Evolutionary conservation across 257 asterid genomes (phyloP), one percentile per base, ranked within the genome.

Genomic region (Nicotiana tabacum): DNA sequence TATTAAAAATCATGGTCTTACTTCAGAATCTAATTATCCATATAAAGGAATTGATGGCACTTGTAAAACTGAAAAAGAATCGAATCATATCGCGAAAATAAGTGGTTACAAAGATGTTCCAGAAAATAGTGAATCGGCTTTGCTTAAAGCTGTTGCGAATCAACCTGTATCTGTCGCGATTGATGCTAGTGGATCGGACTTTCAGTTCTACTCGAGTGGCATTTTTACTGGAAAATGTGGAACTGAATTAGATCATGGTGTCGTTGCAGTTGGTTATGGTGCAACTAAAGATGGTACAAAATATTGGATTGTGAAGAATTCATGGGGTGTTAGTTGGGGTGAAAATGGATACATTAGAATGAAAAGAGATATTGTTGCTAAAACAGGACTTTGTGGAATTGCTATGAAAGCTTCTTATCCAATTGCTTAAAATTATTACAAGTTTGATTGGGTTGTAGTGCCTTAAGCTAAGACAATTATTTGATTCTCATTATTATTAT

Each of bases 221-320:
- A 82, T 90, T 3, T 86, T 87, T 56, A 76, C 84, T 0, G 92
- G 89, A 62, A 37, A 83, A 5, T 89, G 93, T 24, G 91, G 90
- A 35, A 90, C 88, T 1, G 60, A 56, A 0, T 77, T 86, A 3
- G 80, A 90, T 62, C 93, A 90, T 58, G 93, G 87, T 7, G 92
- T 90, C 1, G 82, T 89, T 0, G 84, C 79, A 1, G 86, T 90
- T 10, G 91, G 90, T 0, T 90, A 86, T 11, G 89, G 88, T 1
- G 65, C 15, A 32, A 48, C 39, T 67, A 64, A 33, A 58, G 57
- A 61, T 4, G 88, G 89, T n/a, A 83, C 62, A 5, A 88, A 88
- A 33, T 88, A 74, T 81, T 88, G 90, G 92, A 15, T 85, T 8
- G 60, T 89, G 9, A 89, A 87, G 84, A 89, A 89, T 3, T 64